phyloP scores from a whole-genome alignment of 164 flowering plant genomes.

The Vitis amurensis region DNA sequence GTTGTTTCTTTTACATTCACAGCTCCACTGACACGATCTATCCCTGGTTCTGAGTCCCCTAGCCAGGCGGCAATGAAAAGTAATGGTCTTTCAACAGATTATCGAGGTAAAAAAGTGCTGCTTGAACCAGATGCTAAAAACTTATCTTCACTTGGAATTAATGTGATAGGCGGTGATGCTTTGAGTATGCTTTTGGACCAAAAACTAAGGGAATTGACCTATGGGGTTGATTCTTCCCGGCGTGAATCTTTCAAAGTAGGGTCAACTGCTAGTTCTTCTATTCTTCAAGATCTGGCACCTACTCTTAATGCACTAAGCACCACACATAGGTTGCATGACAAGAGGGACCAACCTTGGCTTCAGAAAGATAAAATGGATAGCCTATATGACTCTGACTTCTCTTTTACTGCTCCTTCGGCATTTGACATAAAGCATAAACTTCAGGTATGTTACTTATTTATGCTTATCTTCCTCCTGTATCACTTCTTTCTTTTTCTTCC shows the following conservation, averaged over 20 bases:
- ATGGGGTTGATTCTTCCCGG: conserved; percentile 40
- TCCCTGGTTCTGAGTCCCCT: conserved; percentile 37
- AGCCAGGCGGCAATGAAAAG: conserved; percentile 26
- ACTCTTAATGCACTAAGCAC: conserved; percentile 18
- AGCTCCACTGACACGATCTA: conserved; percentile 60
- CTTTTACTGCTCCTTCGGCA: conserved; percentile 27
- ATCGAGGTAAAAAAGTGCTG: conserved; percentile 30
- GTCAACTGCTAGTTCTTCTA: conserved; percentile 27
- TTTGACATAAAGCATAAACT: conserved; percentile 27
- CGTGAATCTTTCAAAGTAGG: conserved; percentile 23
- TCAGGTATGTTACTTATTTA: conserved; percentile 39
- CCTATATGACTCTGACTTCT: conserved; percentile 22
- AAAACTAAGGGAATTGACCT: conserved; percentile 70
- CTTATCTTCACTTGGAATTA: conserved; percentile 44
- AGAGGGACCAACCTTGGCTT: conserved; percentile 14
- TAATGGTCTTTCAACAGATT: conserved; percentile 23
- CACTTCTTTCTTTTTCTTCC: not conserved
- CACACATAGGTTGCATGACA: conserved; percentile 18
- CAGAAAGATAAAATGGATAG: conserved; percentile 17
- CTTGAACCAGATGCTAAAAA: conserved; percentile 31
- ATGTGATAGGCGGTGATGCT: conserved; percentile 69
- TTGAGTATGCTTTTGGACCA: conserved; percentile 81
- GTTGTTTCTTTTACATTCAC: conserved; percentile 94
- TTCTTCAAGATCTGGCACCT: conserved; percentile 31
- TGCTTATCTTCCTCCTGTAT: not conserved